Base-by-base conservation (phyloP, 2,329 filamentous ascomycete genomes). In the Sarocladium oryzae region DNA sequence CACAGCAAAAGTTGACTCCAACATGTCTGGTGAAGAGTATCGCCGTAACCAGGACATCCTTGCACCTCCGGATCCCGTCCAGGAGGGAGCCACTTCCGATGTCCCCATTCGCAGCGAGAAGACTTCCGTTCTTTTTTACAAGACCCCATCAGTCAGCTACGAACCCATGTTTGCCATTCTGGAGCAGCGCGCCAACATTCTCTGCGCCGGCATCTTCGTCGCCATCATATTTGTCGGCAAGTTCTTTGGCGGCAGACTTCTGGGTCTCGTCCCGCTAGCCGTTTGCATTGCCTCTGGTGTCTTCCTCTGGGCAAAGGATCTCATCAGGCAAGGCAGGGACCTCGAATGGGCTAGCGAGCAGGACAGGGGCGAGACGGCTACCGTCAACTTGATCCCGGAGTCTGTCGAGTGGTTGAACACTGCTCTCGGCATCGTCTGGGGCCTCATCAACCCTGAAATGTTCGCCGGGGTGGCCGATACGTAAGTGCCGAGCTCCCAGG, bases 351-450 rank as follows among this genome's bases (percentile, higher is more conserved):
- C 84, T 4, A 89, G 86, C 55, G 92, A 97, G 67, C 84, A 91
- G 69, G 81, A 85, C 51, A 82, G 92, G 53, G 92, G 92, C 3
- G 79, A 93, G 70, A 90, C 84, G 66, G 89, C 92, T 1, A 89
- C 88, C 2, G 84, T 86, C 26, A 96, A 96, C 61, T 73, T 97
- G 24, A 85, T 97, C 6, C 92, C 92, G 0, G 92, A 96, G 69
- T 95, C 88, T 0, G 91, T 95, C 6, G 86, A 91, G 55, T 97
- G 93, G 93, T 86, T 99, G 79, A 99, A 99, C 66, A 91, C 88
- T 0, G 81, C 93, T 49, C 69, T 97, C 3, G 81, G 80, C 2
- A 80, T 96, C 37, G 77, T 93, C 38, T 99, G 93, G 93, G 88
- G 89, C 1, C 73, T 97, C 3, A 84, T 96, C 56, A 95, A 97